Evolutionary conservation across 805 yeast genomes (phyloP).

Genomic region (Starmerella gropengiesseri): DNA sequence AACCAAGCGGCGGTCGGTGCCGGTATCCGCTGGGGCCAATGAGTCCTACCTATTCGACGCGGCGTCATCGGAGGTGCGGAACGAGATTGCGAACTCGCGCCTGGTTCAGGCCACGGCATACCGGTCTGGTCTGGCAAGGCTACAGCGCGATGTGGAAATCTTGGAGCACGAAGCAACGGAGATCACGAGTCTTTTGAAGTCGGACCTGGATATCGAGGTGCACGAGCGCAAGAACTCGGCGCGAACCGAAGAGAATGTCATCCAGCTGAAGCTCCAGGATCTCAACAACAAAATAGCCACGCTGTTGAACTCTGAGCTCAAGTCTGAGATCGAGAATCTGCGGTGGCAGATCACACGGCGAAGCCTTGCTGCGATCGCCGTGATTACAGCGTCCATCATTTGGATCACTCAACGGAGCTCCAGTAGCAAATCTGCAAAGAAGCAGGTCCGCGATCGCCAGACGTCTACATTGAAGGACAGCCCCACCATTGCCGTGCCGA

Average conservation of each 20-base stretch:
- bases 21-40: conserved; percentile 64
- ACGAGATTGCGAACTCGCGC: conserved; percentile 64
- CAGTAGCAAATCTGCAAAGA: conserved; percentile 25
- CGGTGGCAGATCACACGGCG: conserved; percentile 90
- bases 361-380: conserved; percentile 66
- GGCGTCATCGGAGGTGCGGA: conserved; percentile 75
- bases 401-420: conserved; percentile 32
- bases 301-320: conserved; percentile 66
- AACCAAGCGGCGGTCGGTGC: conserved; percentile 30
- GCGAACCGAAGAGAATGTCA: conserved; percentile 56
- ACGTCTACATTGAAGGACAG: conserved; percentile 8
- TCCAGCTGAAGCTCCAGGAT: conserved; percentile 65
- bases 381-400: conserved; percentile 51
- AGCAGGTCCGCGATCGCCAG: conserved; percentile 16
- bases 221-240: conserved; percentile 81
- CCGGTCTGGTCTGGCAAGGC: conserved; percentile 51
- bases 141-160: conserved; percentile 62
- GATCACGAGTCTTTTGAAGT: conserved; percentile 46
- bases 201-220: conserved; percentile 71
- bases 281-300: conserved; percentile 75
- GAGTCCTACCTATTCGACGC: conserved; percentile 84
- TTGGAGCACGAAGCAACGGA: conserved; percentile 69
- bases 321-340: conserved; percentile 75
- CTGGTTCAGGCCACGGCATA: conserved; percentile 58
- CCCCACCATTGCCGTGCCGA: conserved; percentile 13